Conservation (phyloP, 2,329 filamentous ascomycete genomes). For the Xylariaceae sp. region DNA sequence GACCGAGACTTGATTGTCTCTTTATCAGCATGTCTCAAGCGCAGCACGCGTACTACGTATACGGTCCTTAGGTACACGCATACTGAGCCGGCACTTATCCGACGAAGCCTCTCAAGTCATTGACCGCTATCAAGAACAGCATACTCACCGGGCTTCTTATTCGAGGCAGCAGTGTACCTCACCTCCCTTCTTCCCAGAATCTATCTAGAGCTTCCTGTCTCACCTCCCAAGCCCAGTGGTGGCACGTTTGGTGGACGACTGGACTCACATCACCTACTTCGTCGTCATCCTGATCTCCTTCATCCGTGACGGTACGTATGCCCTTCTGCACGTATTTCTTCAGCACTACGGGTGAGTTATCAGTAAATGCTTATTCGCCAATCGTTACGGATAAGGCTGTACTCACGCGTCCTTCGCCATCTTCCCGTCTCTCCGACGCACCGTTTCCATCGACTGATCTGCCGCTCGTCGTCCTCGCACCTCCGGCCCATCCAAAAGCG, state of each 20-base stretch:
- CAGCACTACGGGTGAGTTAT: conserved; percentile 28
- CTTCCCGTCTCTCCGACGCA: conserved; percentile 48
- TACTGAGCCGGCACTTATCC: no score
- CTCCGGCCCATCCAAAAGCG: conserved; percentile 47
- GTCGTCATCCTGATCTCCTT: conserved; percentile 38
- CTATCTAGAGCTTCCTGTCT: conserved; percentile 44
- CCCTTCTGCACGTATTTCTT: conserved; percentile 46
- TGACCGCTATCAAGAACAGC: no score
- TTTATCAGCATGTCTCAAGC: no score
- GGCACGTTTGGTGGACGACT: conserved; percentile 53
- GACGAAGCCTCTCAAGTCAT: no score
- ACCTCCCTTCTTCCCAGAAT: conserved; percentile 34
- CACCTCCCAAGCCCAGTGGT: conserved; percentile 52
- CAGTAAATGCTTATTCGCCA: no score
- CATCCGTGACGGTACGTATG: conserved; percentile 36
- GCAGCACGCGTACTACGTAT: no score
- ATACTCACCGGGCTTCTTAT: no score
- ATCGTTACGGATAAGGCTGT: no score
- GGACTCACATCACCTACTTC: conserved; percentile 41
- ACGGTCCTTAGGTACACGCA: no score
- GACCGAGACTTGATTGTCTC: no score
- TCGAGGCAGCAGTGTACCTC: no score
- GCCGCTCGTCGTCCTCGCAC: conserved; percentile 47
- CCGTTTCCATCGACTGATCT: conserved; percentile 46
- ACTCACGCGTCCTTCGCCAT: conserved; percentile 38